phyloP scores from a whole-genome alignment of 2,329 filamentous ascomycete species.

The Nothomitra cinnamomea region DNA sequence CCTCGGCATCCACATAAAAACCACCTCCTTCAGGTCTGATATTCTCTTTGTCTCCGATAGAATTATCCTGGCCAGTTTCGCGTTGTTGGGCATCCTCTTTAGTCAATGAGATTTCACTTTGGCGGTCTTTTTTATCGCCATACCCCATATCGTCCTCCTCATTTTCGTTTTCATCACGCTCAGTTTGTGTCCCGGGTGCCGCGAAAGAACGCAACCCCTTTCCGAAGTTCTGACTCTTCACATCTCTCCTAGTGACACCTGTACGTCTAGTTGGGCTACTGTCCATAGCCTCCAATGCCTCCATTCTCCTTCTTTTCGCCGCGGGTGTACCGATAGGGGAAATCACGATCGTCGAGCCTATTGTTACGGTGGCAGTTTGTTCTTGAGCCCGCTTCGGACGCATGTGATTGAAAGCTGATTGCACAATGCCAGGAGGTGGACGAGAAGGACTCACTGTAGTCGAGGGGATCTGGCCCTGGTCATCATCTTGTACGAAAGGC shows the following conservation, averaged over 20 bases:
- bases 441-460: slow-evolving; percentile 16
- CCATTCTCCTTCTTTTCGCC: slow-evolving; percentile 17
- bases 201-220: slow-evolving; percentile 1
- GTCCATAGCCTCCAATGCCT: slow-evolving; percentile 7
- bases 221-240: not conserved
- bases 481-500: not conserved
- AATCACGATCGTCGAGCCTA: slow-evolving; percentile 50
- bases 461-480: slow-evolving; percentile 14
- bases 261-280: not conserved
- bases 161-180: not conserved
- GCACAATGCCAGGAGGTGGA: slow-evolving; percentile 29
- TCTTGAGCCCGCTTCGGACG: slow-evolving; percentile 41
- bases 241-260: not conserved
- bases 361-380: slow-evolving; percentile 57
- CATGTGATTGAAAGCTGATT: slow-evolving; percentile 48
- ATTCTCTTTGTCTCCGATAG: not conserved
- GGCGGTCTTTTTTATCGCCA: not conserved
- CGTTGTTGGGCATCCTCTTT: not conserved
- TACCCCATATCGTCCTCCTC: not conserved
- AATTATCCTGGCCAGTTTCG: not conserved
- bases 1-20: not conserved
- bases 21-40: not conserved
- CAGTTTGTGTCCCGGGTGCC: slow-evolving; percentile 5
- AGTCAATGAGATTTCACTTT: not conserved
- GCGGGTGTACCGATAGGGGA: slow-evolving; percentile 43